A percentile compares a stretch with the other conserved stretches of the same genome.
phyloP scores from a whole-genome alignment of 2,329 filamentous ascomycete species.

The Kalmusia sp. region DNA sequence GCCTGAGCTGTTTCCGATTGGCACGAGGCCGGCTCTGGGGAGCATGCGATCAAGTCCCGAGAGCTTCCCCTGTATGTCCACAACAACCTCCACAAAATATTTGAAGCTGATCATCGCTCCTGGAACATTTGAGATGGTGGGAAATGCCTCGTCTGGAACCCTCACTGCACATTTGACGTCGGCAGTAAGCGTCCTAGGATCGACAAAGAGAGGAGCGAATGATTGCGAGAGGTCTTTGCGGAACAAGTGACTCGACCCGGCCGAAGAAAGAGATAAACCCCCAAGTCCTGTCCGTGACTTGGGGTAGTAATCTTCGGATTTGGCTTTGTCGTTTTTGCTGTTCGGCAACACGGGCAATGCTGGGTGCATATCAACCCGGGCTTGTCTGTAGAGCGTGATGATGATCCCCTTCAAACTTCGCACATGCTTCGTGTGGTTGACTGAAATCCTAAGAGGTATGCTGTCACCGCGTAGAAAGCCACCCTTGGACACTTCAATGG shows the following conservation, averaged over 20 bases:
- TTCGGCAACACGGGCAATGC: conserved; percentile 66
- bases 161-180: conserved; percentile 83
- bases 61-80: conserved; percentile 89
- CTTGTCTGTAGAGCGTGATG: conserved; percentile 88
- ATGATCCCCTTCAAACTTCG: conserved; percentile 94
- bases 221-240: conserved; percentile 92
- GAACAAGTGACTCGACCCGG: conserved; percentile 88
- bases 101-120: conserved; percentile 95
- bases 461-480: conserved; percentile 87
- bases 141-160: conserved; percentile 89
- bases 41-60: conserved; percentile 74
- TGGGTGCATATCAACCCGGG: conserved; percentile 83
- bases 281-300: conserved; percentile 86
- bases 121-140: conserved; percentile 87
- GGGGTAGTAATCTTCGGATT: conserved; percentile 85
- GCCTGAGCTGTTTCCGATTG: conserved; percentile 49
- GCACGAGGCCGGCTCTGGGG: conserved; percentile 62
- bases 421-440: conserved; percentile 87
- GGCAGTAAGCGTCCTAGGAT: conserved; percentile 78
- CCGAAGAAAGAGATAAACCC: conserved; percentile 84
- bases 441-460: conserved; percentile 78
- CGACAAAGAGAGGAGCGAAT: conserved; percentile 85
- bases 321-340: conserved; percentile 70
- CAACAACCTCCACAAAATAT: conserved; percentile 90
- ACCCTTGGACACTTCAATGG: conserved; percentile 79